phyloP scores from a whole-genome alignment of 129 eudicot genomes.

The Centaurea solstitialis region DNA sequence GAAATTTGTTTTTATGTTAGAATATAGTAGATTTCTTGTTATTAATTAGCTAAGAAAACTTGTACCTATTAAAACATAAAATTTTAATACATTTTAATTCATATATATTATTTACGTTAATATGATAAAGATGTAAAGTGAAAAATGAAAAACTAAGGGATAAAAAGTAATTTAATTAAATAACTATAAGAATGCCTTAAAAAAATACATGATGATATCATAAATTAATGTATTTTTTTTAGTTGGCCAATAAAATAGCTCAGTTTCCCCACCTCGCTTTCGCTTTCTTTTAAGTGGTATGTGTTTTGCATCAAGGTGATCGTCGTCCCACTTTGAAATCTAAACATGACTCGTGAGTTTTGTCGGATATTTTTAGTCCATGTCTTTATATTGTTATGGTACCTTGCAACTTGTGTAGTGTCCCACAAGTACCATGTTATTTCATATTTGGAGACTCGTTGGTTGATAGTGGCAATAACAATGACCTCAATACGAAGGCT shows the following conservation, averaged over 20 bases:
- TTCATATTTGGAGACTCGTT: slow-evolving; percentile 32
- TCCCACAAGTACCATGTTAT: slow-evolving; percentile 26
- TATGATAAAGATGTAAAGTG: too few relatives aligned
- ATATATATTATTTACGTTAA: too few relatives aligned
- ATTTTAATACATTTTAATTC: too few relatives aligned
- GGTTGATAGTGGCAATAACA: slow-evolving; percentile 23
- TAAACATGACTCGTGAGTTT: slow-evolving; percentile 21
- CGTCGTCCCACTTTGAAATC: neutral
- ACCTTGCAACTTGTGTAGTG: neutral
- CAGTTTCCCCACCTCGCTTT: neutral
- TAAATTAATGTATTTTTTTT: neutral
- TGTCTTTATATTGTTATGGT: slow-evolving; percentile 5
- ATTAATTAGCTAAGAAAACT: too few relatives aligned
- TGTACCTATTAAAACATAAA: too few relatives aligned
- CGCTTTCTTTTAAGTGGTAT: neutral
- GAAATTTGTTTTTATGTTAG: too few relatives aligned
- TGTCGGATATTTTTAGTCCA: neutral
- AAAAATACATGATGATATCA: too few relatives aligned
- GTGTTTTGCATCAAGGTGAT: neutral
- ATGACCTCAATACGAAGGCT: neutral
- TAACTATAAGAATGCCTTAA: too few relatives aligned
- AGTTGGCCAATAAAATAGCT: too few relatives aligned
- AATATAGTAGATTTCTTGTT: too few relatives aligned
- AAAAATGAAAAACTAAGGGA: too few relatives aligned
- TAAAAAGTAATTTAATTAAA: too few relatives aligned